Percentiles rank a stretch among this genome's conserved stretches.
Conservation (phyloP, 164 flowering plant species). For the Nymphaea colorata region DNA sequence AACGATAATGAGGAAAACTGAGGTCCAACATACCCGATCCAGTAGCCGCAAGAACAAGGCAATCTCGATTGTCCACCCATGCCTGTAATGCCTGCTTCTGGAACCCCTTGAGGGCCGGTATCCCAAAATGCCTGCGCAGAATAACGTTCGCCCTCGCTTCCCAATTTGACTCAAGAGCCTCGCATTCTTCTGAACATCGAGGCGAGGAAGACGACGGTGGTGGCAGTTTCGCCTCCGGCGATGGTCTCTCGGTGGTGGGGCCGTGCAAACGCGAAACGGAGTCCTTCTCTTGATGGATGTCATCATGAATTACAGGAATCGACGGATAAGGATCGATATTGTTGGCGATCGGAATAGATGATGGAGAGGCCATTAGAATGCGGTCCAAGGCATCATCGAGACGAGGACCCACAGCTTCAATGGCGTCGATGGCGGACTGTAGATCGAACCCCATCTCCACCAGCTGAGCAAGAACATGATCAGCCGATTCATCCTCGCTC, state of each 20-base stretch:
- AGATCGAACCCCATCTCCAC: constrained; percentile 65
- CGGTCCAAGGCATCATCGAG: constrained; percentile 37
- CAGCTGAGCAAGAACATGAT: constrained; percentile 33
- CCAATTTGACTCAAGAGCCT: constrained; percentile 42
- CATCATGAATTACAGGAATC: constrained; percentile 10
- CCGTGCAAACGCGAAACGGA: constrained; percentile 21
- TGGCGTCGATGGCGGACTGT: constrained; percentile 32
- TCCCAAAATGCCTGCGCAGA: constrained; percentile 58
- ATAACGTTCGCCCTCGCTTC: constrained; percentile 35
- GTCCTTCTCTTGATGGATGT: constrained; percentile 9
- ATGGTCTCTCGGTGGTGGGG: background rate
- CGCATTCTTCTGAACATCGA: constrained; percentile 8
- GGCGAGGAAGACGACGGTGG: constrained; percentile 1
- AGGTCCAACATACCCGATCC: constrained; percentile 56
- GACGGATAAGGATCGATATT: background rate
- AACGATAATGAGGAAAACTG: constrained; percentile 1
- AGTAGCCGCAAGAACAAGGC: constrained; percentile 90
- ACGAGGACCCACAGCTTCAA: constrained; percentile 50
- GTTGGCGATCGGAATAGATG: constrained; percentile 2
- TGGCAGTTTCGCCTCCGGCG: constrained; percentile 10
- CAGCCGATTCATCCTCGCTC: constrained; percentile 13
- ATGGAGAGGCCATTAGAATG: constrained; percentile 24
- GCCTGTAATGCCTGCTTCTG: constrained; percentile 74
- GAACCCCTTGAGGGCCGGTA: constrained; percentile 58
- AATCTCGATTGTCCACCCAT: constrained; percentile 63